Evolutionary conservation across 2,329 filamentous ascomycete species (phyloP).

Genomic region (Fusarium agapanthi): DNA sequence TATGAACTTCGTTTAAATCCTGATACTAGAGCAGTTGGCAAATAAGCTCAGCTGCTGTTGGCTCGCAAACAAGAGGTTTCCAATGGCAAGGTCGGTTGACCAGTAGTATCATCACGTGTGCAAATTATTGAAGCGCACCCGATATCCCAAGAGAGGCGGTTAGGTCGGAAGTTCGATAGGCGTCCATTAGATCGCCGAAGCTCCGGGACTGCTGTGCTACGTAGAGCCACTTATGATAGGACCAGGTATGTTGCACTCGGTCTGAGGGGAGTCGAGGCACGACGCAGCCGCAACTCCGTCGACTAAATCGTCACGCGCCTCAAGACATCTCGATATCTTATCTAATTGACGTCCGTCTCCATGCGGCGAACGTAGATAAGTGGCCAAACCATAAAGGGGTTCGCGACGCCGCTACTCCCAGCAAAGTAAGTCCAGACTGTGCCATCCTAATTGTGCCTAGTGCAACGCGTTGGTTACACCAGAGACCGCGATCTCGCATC

Average conservation of each 20-base stretch:
- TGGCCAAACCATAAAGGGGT: not conserved
- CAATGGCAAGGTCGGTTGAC: accelerated
- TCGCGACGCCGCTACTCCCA: not conserved
- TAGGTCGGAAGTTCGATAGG: not conserved
- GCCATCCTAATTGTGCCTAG: not conserved
- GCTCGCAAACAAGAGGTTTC: accelerated
- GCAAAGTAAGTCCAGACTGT: not conserved
- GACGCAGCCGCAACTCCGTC: not conserved
- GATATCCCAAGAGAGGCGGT: not conserved
- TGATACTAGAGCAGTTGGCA: not conserved
- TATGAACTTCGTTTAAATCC: accelerated
- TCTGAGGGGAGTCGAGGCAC: not conserved
- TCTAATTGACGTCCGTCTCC: not conserved
- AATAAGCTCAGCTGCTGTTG: accelerated
- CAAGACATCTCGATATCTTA: not conserved
- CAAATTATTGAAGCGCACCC: too few relatives aligned
- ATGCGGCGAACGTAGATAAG: not conserved
- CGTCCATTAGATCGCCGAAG: too few relatives aligned
- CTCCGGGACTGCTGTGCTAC: not conserved
- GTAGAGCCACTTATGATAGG: not conserved
- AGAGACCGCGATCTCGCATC: not conserved
- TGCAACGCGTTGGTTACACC: not conserved
- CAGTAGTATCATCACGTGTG: too few relatives aligned
- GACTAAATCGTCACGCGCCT: not conserved
- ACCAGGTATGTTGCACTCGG: not conserved